phyloP scores from a whole-genome alignment of 1,284 basidiomycete genomes.

The Agroathelia rolfsii region DNA sequence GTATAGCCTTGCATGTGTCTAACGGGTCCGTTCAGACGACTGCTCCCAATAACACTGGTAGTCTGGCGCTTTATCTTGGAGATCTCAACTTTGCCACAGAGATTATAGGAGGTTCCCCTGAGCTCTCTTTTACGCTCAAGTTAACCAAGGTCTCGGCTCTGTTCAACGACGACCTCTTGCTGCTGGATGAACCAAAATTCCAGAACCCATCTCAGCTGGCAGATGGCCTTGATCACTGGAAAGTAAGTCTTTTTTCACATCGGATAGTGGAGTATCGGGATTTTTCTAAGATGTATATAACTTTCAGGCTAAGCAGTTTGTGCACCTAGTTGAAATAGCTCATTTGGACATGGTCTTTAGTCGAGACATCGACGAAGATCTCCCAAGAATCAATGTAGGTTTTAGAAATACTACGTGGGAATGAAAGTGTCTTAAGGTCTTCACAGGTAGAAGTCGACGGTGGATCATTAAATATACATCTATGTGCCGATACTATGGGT shows the following conservation, averaged over 20 bases:
- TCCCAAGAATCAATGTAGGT: slow-evolving; percentile 30
- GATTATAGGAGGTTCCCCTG: slow-evolving; percentile 55
- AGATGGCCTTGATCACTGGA: slow-evolving; percentile 52
- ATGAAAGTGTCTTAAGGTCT: no score
- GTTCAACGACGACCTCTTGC: slow-evolving; percentile 50
- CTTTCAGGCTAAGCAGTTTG: slow-evolving; percentile 43
- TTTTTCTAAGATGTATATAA: no score
- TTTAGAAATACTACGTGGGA: slow-evolving; percentile 33
- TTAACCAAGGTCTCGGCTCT: slow-evolving; percentile 41
- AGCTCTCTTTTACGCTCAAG: slow-evolving; percentile 41
- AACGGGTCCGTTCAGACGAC: slow-evolving; percentile 60
- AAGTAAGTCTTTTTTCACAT: slow-evolving; percentile 49
- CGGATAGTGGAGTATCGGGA: no score
- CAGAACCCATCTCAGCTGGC: slow-evolving; percentile 6
- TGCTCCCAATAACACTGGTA: slow-evolving; percentile 54
- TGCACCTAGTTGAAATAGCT: slow-evolving; percentile 53
- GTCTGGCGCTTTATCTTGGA: slow-evolving; percentile 56
- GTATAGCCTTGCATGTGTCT: slow-evolving; percentile 53
- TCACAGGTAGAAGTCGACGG: no score
- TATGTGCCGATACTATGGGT: slow-evolving; percentile 60
- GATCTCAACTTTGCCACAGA: slow-evolving; percentile 61
- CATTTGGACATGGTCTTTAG: slow-evolving; percentile 35
- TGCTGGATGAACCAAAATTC: slow-evolving; percentile 16
- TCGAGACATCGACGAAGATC: slow-evolving; percentile 19
- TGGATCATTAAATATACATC: no score